Percentiles rank a stretch among this genome's conserved stretches.
phyloP scores from a whole-genome alignment of 208 protist genomes.

The Strigomonas galati region DNA sequence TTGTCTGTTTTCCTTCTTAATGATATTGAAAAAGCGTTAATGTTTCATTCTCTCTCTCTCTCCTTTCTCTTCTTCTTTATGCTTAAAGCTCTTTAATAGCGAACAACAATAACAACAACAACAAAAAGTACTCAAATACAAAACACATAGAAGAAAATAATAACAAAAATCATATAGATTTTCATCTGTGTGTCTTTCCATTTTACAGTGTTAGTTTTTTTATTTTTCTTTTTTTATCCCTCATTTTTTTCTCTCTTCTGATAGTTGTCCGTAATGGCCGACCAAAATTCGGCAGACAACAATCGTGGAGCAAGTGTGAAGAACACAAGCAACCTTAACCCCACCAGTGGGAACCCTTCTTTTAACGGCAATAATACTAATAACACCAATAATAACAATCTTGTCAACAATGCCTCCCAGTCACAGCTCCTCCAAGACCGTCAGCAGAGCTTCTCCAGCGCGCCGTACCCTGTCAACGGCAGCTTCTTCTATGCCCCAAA shows the following conservation, averaged over 20 bases:
- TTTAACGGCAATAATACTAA: background rate
- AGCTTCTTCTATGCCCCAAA: too few species aligned
- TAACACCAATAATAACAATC: constrained; percentile 1
- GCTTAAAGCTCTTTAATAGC: background rate
- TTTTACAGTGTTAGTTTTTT: background rate
- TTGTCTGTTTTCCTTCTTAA: constrained; percentile 1
- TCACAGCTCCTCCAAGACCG: too few species aligned
- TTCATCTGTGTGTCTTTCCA: background rate
- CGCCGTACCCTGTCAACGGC: too few species aligned
- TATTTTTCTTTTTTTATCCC: background rate
- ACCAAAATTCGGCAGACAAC: background rate
- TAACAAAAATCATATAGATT: background rate
- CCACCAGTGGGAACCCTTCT: background rate
- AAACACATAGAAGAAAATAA: background rate
- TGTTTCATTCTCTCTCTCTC: background rate
- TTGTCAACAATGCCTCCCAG: too few species aligned
- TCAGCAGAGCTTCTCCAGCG: too few species aligned
- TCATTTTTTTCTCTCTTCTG: background rate
- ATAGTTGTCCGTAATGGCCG: background rate
- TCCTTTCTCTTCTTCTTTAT: background rate
- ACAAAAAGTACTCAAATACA: background rate
- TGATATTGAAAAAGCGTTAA: background rate
- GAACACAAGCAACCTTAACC: too few species aligned
- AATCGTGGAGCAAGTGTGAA: too few species aligned
- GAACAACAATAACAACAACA: constrained; percentile 3